Conservation (phyloP, 2,329 filamentous ascomycete genomes). For the Phialophora chinensis region DNA sequence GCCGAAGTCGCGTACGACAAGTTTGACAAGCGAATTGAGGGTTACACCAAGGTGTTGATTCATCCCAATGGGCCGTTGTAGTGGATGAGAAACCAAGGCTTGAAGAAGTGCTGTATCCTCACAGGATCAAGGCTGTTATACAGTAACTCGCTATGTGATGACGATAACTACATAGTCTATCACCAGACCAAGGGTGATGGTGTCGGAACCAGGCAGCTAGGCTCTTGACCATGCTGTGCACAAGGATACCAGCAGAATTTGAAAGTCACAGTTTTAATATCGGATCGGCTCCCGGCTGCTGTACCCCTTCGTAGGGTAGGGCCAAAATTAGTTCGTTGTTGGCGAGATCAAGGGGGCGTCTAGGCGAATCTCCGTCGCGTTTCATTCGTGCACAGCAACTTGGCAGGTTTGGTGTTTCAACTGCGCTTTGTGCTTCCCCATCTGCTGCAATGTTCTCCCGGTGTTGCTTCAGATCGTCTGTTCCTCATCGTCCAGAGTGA, state of each 20-base stretch:
- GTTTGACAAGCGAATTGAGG: slow-evolving; percentile 69
- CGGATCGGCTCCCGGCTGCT: background rate
- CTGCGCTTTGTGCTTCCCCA: background rate
- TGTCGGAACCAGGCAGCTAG: background rate
- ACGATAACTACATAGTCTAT: too few relatives aligned
- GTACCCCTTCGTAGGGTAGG: background rate
- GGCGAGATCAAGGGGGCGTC: slow-evolving; percentile 5
- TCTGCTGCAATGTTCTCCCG: background rate
- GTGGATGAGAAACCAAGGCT: background rate
- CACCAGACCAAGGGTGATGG: too few relatives aligned
- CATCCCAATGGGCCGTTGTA: slow-evolving; percentile 64
- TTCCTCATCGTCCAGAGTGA: too few relatives aligned
- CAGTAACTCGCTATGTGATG: background rate
- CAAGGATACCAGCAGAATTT: background rate
- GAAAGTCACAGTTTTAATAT: background rate
- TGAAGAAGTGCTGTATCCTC: background rate
- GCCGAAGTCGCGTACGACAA: slow-evolving; percentile 67
- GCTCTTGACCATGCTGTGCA: background rate
- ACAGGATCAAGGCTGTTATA: background rate
- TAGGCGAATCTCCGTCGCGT: background rate
- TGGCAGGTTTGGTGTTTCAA: slow-evolving; percentile 6
- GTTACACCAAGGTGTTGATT: slow-evolving; percentile 71
- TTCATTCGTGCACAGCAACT: background rate
- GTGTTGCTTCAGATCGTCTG: background rate
- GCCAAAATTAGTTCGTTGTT: slow-evolving; percentile 2